A percentile compares a stretch with the other conserved stretches of the same genome.
Evolutionary conservation across 768 basidiomycete genomes (phyloP).

Genomic region (Macrolepiota dolichaula): DNA sequence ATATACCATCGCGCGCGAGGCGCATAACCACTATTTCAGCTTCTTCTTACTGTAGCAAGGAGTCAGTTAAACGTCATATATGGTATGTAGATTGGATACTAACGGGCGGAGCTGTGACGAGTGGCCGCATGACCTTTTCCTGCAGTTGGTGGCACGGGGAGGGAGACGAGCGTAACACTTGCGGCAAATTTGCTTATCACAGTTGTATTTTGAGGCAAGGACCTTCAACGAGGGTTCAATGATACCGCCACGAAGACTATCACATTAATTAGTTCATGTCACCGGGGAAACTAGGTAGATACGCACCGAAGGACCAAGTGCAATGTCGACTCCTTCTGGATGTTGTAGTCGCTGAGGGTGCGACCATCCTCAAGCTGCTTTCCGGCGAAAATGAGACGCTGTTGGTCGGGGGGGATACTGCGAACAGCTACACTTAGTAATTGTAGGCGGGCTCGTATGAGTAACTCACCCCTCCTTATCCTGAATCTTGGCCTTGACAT

Average conservation of each 20-base stretch:
- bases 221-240: constrained; percentile 99
- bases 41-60: constrained; percentile 85
- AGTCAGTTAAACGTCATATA: neutral
- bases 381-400: constrained; percentile 94
- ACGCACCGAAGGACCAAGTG: constrained; percentile 92
- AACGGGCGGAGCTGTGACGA: constrained; percentile 90
- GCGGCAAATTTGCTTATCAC: constrained; percentile 99
- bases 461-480: constrained; percentile 51
- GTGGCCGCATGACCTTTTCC: constrained; percentile 91
- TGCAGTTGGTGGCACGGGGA: constrained; percentile 99
- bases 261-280: neutral
- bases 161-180: constrained; percentile 99
- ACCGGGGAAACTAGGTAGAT: constrained; percentile 2
- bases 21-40: constrained; percentile 67
- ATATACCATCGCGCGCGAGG: constrained; percentile 11
- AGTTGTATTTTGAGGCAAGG: constrained; percentile 96
- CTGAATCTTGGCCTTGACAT: constrained; percentile 78
- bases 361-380: constrained; percentile 99
- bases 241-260: constrained; percentile 93
- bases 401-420: constrained; percentile 92
- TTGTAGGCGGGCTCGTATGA: neutral
- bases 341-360: constrained; percentile 95
- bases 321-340: constrained; percentile 97
- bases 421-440: neutral
- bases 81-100: constrained; percentile 28